Percentiles rank a stretch among this genome's conserved stretches.
phyloP scores from a whole-genome alignment of 345 rosid genomes.

The Erodium maritimum region DNA sequence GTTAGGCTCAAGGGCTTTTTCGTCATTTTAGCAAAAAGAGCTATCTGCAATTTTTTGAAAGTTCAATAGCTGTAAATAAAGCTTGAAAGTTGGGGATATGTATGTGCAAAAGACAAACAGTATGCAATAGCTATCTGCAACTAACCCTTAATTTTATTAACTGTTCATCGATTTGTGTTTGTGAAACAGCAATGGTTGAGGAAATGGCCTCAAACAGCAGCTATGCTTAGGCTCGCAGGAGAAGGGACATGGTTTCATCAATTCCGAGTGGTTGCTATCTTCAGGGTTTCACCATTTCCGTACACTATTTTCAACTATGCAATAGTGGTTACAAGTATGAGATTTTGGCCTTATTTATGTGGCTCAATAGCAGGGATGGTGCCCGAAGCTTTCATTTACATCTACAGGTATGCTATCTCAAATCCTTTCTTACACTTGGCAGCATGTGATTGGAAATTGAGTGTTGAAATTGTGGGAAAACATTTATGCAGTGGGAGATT shows the following conservation, averaged over 20 bases:
- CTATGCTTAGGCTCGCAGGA: slow-evolving; percentile 70
- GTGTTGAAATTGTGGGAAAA: background rate
- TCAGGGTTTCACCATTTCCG: slow-evolving; percentile 91
- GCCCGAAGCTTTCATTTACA: slow-evolving; percentile 93
- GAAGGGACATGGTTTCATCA: slow-evolving; percentile 97
- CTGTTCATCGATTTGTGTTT: slow-evolving; percentile 6
- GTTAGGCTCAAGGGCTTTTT: no score
- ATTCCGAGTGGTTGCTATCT: slow-evolving; percentile 79
- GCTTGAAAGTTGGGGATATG: no score
- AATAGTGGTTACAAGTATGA: slow-evolving; percentile 69
- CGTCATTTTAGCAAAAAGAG: no score
- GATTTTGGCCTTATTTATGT: slow-evolving; percentile 83
- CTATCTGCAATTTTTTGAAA: no score
- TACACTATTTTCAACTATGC: slow-evolving; percentile 97
- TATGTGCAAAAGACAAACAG: no score
- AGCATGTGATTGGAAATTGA: background rate
- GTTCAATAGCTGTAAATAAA: no score
- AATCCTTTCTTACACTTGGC: background rate
- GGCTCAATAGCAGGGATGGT: slow-evolving; percentile 94
- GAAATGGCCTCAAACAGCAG: slow-evolving; percentile 87
- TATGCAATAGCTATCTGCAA: no score
- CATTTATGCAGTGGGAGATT: slow-evolving; percentile 62
- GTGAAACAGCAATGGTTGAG: slow-evolving; percentile 76
- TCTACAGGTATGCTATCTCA: slow-evolving; percentile 52
- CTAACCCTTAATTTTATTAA: no score